Conservation (phyloP, 2,329 filamentous ascomycete genomes). For the Saccharata proteae region DNA sequence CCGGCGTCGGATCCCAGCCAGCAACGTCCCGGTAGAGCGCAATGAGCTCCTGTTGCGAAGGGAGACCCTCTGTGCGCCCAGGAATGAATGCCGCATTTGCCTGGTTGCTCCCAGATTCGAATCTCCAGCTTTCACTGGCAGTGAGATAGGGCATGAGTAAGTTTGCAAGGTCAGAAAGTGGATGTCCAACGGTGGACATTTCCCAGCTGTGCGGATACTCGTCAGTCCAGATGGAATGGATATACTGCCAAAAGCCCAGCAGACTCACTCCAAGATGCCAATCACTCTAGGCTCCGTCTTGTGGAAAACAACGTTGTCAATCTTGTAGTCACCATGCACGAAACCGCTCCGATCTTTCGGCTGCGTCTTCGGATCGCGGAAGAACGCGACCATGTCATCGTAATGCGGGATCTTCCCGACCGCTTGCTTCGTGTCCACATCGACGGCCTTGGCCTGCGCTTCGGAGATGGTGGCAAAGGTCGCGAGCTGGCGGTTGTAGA, state of each 20-base stretch:
- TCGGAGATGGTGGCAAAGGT: conserved; percentile 71
- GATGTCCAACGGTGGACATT: conserved; percentile 96
- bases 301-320: conserved; percentile 56
- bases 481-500: conserved; percentile 74
- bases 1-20: conserved; percentile 56
- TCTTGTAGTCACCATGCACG: conserved; percentile 95
- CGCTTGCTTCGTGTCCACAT: conserved; percentile 61
- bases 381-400: conserved; percentile 67
- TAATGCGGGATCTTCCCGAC: conserved; percentile 81
- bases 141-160: conserved; percentile 42
- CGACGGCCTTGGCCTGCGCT: conserved; percentile 62
- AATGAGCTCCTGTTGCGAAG: conserved; percentile 45
- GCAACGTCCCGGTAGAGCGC: conserved; percentile 56
- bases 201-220: conserved; percentile 52
- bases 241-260: background rate
- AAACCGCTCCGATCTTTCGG: conserved; percentile 67
- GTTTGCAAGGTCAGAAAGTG: conserved; percentile 81
- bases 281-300: conserved; percentile 78
- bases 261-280: conserved; percentile 69
- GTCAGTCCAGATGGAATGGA: no score
- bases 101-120: conserved; percentile 19
- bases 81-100: conserved; percentile 43
- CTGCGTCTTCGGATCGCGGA: conserved; percentile 54
- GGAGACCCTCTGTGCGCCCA: conserved; percentile 54
- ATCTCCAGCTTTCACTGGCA: conserved; percentile 24